These are phyloP conservation scores for Sutorius australiensis DNA, from an alignment of 768 basidiomycete genomes.

Conservation along the genomic window DNA sequence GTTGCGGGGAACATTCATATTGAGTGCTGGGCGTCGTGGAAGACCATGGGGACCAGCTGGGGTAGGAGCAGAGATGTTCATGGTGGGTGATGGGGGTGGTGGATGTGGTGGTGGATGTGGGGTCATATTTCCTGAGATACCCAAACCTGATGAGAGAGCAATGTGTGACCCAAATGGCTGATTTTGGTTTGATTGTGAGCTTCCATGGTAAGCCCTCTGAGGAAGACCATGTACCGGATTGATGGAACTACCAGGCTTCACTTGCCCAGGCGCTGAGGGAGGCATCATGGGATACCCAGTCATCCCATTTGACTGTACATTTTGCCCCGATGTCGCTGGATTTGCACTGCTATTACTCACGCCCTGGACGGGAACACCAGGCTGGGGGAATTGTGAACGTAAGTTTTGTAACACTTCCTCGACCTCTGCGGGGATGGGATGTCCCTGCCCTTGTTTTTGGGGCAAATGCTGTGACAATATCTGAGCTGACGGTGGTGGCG, in stretches of 20 bases:
- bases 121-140: constrained; percentile 1
- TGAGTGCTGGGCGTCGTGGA: constrained; percentile 15
- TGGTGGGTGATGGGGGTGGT: not conserved
- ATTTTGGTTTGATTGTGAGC: not conserved
- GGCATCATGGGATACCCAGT: not conserved
- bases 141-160: not conserved
- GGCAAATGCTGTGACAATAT: not conserved
- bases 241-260: not conserved
- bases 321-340: not conserved
- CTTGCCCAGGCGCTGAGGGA: not conserved
- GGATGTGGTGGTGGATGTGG: not conserved
- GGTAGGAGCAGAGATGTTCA: not conserved
- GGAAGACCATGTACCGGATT: not conserved
- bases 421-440: not conserved
- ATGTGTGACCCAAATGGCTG: not conserved
- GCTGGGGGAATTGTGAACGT: constrained; percentile 16
- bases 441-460: constrained; percentile 2
- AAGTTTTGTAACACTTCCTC: constrained; percentile 16
- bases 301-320: not conserved
- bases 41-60: constrained; percentile 3
- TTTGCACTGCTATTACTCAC: not conserved
- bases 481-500: not conserved
- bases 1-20: not conserved
- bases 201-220: constrained; percentile 3
- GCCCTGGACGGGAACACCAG: not conserved